These are phyloP conservation scores for Calonectria fujianensis DNA, from an alignment of 2,329 filamentous ascomycete species.

Conservation along the genomic window DNA sequence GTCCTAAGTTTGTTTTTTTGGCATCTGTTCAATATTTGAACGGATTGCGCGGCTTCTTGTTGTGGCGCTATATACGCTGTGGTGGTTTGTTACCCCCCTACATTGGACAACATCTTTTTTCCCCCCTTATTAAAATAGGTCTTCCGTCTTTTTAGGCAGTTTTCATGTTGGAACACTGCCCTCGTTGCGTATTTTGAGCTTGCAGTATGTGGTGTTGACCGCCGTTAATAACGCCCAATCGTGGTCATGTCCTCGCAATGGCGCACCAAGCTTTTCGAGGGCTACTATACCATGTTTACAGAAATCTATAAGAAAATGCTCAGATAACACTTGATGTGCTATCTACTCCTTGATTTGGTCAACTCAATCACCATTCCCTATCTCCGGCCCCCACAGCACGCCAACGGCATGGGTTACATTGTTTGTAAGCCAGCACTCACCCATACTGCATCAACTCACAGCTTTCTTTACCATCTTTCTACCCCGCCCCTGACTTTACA, in stretches of 20 bases:
- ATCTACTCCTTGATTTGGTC: background rate
- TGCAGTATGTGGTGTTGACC: background rate
- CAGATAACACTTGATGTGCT: background rate
- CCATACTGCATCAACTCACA: background rate
- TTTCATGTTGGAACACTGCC: background rate
- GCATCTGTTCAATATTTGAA: background rate
- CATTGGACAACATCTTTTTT: background rate
- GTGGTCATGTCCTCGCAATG: background rate
- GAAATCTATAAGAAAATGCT: background rate
- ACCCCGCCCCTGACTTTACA: background rate
- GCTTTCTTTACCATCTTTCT: background rate
- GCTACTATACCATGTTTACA: background rate
- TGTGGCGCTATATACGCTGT: background rate
- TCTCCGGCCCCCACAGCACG: background rate
- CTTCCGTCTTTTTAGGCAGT: background rate
- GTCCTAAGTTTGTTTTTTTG: conserved; percentile 31
- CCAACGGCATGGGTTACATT: background rate
- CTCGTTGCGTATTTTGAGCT: background rate
- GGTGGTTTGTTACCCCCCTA: background rate
- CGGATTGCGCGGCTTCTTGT: background rate
- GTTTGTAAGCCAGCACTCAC: background rate
- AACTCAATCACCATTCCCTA: background rate
- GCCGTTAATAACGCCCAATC: background rate
- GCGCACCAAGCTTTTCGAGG: background rate
- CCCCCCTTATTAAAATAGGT: rapidly evolving